Evolutionary conservation across 805 yeast genomes (phyloP).

Genomic region (Pichia paraexigua): DNA sequence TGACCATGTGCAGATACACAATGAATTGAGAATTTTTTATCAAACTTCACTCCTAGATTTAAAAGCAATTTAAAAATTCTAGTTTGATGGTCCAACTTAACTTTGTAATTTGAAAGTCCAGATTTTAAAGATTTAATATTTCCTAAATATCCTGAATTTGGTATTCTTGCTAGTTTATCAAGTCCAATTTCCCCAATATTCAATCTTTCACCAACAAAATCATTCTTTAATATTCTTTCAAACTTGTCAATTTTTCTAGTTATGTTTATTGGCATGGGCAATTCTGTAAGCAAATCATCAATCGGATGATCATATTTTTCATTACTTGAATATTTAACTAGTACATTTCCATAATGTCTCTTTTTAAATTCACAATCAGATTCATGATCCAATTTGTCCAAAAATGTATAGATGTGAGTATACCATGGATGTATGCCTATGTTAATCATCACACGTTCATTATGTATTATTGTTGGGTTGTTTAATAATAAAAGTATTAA

Average conservation of each 20-base stretch:
- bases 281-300: conserved; percentile 11
- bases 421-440: conserved; percentile 94
- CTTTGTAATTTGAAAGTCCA: conserved; percentile 33
- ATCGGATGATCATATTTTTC: conserved; percentile 30
- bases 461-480: neutral
- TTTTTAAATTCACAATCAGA: conserved; percentile 26
- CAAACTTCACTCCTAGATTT: conserved; percentile 37
- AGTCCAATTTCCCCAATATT: conserved; percentile 88
- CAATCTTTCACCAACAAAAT: conserved; percentile 12
- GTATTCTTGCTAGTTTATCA: conserved; percentile 68
- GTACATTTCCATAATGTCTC: conserved; percentile 49
- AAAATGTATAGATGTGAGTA: conserved; percentile 50
- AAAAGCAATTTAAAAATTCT: conserved; percentile 44
- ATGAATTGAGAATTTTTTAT: conserved; percentile 49
- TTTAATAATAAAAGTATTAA: conserved; percentile 19
- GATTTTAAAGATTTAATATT: neutral
- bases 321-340: conserved; percentile 30
- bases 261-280: conserved; percentile 57
- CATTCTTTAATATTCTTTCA: neutral
- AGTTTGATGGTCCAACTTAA: conserved; percentile 59
- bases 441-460: conserved; percentile 32
- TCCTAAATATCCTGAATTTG: conserved; percentile 49
- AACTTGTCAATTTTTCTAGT: conserved; percentile 24
- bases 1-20: conserved; percentile 75
- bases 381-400: conserved; percentile 4